Conservation (phyloP, 495 filamentous ascomycete species). For the Aspergillus nanangensis region DNA sequence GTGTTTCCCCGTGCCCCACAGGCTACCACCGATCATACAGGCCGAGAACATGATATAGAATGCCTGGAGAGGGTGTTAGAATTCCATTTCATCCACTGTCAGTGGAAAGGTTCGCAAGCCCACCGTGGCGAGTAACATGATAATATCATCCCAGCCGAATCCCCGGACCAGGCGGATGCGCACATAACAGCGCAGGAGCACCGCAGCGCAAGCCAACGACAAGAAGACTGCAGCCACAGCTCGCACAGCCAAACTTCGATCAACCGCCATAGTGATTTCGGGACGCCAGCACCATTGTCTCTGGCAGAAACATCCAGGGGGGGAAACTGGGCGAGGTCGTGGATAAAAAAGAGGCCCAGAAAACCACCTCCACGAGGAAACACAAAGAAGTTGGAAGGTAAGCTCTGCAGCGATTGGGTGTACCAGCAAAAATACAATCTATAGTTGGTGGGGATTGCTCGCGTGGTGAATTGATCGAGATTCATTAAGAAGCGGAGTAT, state of each 20-base stretch:
- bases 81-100: background rate
- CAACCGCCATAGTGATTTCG: constrained; percentile 3
- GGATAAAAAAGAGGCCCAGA: too few relatives aligned
- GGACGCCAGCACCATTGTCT: too few relatives aligned
- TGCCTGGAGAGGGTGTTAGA: too few relatives aligned
- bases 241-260: constrained; percentile 7
- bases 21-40: constrained; percentile 14
- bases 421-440: too few relatives aligned
- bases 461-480: too few relatives aligned
- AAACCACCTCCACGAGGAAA: too few relatives aligned
- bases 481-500: too few relatives aligned
- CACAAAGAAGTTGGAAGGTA: too few relatives aligned
- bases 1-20: constrained; percentile 17
- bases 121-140: constrained; percentile 14
- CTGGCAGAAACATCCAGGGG: too few relatives aligned
- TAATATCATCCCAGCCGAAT: constrained; percentile 15
- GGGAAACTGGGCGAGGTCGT: too few relatives aligned
- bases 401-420: too few relatives aligned
- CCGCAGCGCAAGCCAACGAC: constrained; percentile 3
- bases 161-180: constrained; percentile 10
- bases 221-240: constrained; percentile 7
- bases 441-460: too few relatives aligned
- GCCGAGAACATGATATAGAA: constrained; percentile 15
- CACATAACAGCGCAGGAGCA: constrained; percentile 14
- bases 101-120: background rate